Conservation (phyloP, 768 basidiomycete genomes). For the Lanmaoa pseudosensibilis region DNA sequence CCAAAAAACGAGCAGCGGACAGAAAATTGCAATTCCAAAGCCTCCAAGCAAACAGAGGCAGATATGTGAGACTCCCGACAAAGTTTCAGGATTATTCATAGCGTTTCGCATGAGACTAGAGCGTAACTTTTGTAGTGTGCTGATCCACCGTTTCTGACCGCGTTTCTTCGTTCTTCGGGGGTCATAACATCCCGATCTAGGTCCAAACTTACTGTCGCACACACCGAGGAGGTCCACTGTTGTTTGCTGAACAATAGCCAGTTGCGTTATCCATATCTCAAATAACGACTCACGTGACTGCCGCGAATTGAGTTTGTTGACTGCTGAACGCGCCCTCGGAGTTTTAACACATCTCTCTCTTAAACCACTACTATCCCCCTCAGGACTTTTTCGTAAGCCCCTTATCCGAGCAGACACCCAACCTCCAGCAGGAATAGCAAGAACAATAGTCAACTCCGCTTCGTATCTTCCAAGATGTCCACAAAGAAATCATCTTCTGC, state of each 20-base stretch:
- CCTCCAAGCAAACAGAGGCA: slow-evolving; percentile 16
- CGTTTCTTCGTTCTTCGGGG: slow-evolving; percentile 20
- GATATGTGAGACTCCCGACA: slow-evolving; percentile 15
- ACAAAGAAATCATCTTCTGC: slow-evolving; percentile 47
- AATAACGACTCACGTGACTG: slow-evolving; percentile 38
- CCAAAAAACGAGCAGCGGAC: slow-evolving; percentile 31
- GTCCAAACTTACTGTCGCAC: slow-evolving; percentile 3
- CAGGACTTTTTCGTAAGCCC: slow-evolving; percentile 22
- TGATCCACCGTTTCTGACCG: not conserved
- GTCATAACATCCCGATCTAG: slow-evolving; percentile 11
- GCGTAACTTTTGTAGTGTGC: slow-evolving; percentile 18
- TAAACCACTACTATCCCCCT: slow-evolving; percentile 50
- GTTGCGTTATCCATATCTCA: slow-evolving; percentile 30
- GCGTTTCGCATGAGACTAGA: slow-evolving; percentile 16
- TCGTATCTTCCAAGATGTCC: slow-evolving; percentile 29
- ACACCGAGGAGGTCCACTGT: not conserved
- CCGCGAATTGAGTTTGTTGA: slow-evolving; percentile 41
- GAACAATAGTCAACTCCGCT: slow-evolving; percentile 8
- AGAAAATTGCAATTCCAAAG: slow-evolving; percentile 27
- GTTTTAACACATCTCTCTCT: slow-evolving; percentile 42
- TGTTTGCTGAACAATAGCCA: slow-evolving; percentile 9
- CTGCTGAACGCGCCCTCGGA: slow-evolving; percentile 42
- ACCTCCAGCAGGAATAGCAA: slow-evolving; percentile 18
- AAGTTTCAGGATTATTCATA: slow-evolving; percentile 16
- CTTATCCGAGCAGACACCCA: slow-evolving; percentile 14